Base-by-base conservation (phyloP, 1,284 basidiomycete genomes). In the Sphaerobolus stellatus region DNA sequence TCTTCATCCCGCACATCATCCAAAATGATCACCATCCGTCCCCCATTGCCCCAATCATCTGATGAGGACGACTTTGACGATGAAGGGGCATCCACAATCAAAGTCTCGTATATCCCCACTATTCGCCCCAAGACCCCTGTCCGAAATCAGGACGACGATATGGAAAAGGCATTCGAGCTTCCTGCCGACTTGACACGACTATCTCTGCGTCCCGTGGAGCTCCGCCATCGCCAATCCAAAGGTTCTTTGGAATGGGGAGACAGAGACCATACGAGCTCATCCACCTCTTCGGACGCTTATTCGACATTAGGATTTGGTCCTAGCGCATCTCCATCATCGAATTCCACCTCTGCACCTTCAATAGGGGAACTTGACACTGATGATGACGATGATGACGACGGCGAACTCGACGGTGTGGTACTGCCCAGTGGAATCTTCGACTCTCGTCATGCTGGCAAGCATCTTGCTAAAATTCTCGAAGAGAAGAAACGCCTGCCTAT, bases 181-280 rank as follows among this genome's bases (percentile, higher is more conserved):
- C 90, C 91, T 33, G 79, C 79, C 44, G 83, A 90, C 66, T 79
- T 92, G 53, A 88, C 86, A 14, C 83, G 80, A 61, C 78, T 92
- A 41, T 92, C 90, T 25, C 81, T 92, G 46, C 82, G 84, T 41
- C 86, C 88, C 56, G 73, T 86, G 57, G 81, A 85, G 28, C 79
- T 89, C 29, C 80, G 76, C 61, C 86, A 87, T 64, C 81, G 86
- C 48, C 79, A 83, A 9, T 91, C 89, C 55, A 90, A 90, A 71
- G 81, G 81, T 50, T 90, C 89, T 1, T 75, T 91, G 25, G 88
- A 90, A 70, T 91, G 88, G 87, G 85, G 86, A 31, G 88, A 90
- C 71, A 86, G 82, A 67, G 87, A 91, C 63, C 82, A 88, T 52
- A 88, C 88, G 2, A 82, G 79, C 1, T 90, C 89, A 11, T 91